Evolutionary conservation across 2,329 filamentous ascomycete species (phyloP).

Genomic region (Neoscytalidium dimidiatum): DNA sequence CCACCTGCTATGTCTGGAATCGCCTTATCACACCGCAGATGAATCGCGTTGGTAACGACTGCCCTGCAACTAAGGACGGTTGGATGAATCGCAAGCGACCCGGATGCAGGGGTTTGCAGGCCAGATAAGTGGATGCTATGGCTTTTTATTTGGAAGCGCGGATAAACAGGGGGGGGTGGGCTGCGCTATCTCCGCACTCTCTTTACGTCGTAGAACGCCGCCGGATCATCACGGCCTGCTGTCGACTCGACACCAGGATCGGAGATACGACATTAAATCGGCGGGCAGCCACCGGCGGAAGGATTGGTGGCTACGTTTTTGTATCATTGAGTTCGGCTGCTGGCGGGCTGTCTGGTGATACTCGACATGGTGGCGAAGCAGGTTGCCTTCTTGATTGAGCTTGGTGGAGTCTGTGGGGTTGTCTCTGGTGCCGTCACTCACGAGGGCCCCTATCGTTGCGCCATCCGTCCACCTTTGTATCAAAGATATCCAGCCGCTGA

Average conservation of each 20-base stretch:
- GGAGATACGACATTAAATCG: background rate
- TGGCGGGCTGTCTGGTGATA: no score
- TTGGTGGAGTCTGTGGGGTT: background rate
- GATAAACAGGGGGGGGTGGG: background rate
- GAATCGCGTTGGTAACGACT: background rate
- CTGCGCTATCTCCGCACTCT: no score
- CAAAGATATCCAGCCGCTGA: constrained; percentile 57
- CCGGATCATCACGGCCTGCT: no score
- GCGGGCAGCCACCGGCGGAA: no score
- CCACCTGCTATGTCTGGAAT: background rate
- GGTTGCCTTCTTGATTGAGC: background rate
- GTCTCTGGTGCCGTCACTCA: background rate
- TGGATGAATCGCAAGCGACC: background rate
- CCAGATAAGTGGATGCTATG: background rate
- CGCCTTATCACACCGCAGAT: background rate
- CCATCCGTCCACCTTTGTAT: constrained; percentile 50
- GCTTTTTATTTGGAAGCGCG: background rate
- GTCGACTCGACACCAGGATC: background rate
- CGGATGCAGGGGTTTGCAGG: background rate
- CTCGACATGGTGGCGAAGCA: no score
- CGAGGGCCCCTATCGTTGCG: constrained; percentile 38
- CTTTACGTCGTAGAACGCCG: no score
- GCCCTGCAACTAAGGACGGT: background rate
- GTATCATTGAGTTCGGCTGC: no score
- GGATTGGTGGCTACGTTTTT: no score